Base-by-base conservation (phyloP, 139 green algal species). In the Auxenochlorella pyrenoidosa region DNA sequence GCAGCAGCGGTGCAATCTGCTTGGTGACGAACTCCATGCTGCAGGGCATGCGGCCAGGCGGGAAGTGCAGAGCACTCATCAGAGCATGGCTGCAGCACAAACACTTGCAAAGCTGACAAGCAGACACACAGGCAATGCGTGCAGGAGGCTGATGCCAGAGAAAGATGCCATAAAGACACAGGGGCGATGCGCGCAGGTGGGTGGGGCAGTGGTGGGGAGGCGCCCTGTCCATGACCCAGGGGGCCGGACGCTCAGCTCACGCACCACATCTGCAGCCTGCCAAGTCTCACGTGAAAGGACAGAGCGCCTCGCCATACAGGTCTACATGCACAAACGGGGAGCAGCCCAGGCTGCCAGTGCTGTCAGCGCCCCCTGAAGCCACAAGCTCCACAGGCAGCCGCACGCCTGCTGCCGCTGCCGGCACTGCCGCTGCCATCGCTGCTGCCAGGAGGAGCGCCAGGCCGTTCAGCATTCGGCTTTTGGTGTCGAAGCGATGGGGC, bases 301-400 rank as follows among this genome's bases (percentile, higher is more conserved):
- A 86, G 2, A 85, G 80, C 1, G 80, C 80, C 41, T 85, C 80
- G 3, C 34, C 80, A 43, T 85, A 85, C 60, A 85, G 63, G 15
- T 47, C 44, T 1, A 86, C 66, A 12, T 68, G 41, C 24, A 79
- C 82, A 3, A 54, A 51, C 2, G 72, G 72, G 21, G 72, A 51
- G 72, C 72, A 54, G 72, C 40, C 40, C 40, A 51, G 34, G 40
- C 72, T 40, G 38, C 19, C 34, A 28, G 40, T 36, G 40, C 72
- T 54, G 72, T 79, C 24, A 63, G 54, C 54, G 18, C 16, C 54
- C 3, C 15, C 54, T 22, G 54, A 22, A 22, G 54, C 16, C 15
- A 63, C 54, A 22, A 63, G 54, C 54, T 63, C 10, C 10, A 26
- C 54, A 63, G 54, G 15, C 54, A 13, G 54, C 54, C 22, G 54